Percentiles rank a stretch among this genome's conserved stretches.
Evolutionary conservation across 192 early-diverging fungal genomes (phyloP).

Genomic region (Umbelopsis ramanniana): DNA sequence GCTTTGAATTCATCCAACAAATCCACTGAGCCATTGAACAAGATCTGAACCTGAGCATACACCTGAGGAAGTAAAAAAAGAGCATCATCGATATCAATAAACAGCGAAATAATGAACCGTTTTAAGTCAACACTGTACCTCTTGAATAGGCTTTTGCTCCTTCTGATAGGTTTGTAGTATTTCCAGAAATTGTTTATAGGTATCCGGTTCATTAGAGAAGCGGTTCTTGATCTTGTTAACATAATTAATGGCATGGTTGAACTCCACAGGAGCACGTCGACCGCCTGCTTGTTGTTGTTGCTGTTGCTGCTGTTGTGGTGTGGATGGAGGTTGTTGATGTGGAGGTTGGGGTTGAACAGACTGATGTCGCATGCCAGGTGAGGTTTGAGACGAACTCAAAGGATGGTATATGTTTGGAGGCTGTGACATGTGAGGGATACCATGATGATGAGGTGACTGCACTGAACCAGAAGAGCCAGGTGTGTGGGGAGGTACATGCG

Average conservation of each 20-base stretch:
- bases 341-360: conserved; percentile 11
- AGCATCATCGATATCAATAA: background rate
- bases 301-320: background rate
- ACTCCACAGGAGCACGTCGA: conserved; percentile 79
- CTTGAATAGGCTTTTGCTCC: conserved; percentile 93
- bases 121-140: conserved; percentile 65
- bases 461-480: conserved; percentile 36
- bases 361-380: conserved; percentile 20
- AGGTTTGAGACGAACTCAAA: conserved; percentile 11
- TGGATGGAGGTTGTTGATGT: background rate
- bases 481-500: conserved; percentile 40
- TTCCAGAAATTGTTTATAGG: conserved; percentile 96
- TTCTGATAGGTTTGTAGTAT: conserved; percentile 97
- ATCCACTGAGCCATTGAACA: conserved; percentile 90
- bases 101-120: too few species aligned
- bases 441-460: conserved; percentile 18
- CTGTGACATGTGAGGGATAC: conserved; percentile 15
- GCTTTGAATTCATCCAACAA: conserved; percentile 97
- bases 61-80: conserved; percentile 59
- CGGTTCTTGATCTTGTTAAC: conserved; percentile 99
- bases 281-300: conserved; percentile 1
- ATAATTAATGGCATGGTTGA: conserved; percentile 98
- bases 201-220: conserved; percentile 88
- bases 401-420: conserved; percentile 18
- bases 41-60: conserved; percentile 87